phyloP scores from a whole-genome alignment of 2,329 filamentous ascomycete species.

The Cladosporium phlei region DNA sequence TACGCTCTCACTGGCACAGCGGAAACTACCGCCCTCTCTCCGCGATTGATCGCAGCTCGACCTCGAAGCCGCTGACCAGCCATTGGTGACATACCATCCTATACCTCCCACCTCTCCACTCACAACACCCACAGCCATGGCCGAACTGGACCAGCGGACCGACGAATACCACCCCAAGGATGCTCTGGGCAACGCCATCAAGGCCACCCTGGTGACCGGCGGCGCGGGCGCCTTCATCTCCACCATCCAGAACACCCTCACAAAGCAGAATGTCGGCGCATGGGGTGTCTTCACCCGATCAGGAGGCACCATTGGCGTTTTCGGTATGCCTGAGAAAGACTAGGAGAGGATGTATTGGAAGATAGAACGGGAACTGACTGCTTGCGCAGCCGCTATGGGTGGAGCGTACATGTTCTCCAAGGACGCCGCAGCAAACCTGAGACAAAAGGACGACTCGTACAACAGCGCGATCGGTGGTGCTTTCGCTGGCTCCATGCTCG shows the following conservation, averaged over 20 bases:
- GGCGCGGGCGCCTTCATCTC: constrained; percentile 66
- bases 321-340: constrained; percentile 46
- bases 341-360: not conserved
- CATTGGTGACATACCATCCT: not conserved
- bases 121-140: constrained; percentile 38
- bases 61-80: too few relatives aligned
- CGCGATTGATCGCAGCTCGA: too few relatives aligned
- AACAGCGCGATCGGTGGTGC: constrained; percentile 74
- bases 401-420: constrained; percentile 73
- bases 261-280: constrained; percentile 74
- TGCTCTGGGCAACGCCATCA: constrained; percentile 63
- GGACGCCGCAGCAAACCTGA: constrained; percentile 74
- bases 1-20: too few relatives aligned
- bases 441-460: constrained; percentile 74
- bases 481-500: constrained; percentile 66
- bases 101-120: constrained; percentile 1
- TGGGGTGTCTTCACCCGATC: constrained; percentile 75
- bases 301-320: constrained; percentile 66
- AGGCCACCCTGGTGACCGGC: constrained; percentile 61
- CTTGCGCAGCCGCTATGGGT: constrained; percentile 60
- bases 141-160: constrained; percentile 35
- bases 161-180: constrained; percentile 65
- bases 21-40: too few relatives aligned
- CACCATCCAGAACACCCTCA: constrained; percentile 79
- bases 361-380: constrained; percentile 17